Evolutionary conservation across 2,329 filamentous ascomycete species (phyloP).

Genomic region (Fusarium nodosum): DNA sequence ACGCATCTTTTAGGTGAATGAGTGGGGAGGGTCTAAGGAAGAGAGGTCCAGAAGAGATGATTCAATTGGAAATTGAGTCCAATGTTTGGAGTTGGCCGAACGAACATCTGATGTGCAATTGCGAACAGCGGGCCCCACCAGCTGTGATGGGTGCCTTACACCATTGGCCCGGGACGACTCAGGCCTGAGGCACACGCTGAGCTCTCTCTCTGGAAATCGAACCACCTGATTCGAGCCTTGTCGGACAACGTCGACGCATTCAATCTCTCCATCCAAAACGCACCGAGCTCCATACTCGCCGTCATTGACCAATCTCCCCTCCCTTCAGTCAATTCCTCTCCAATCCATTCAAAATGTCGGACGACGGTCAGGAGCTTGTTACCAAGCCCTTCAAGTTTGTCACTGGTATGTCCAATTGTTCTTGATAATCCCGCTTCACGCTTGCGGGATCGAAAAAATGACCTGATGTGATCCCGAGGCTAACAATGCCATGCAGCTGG

Average conservation of each 20-base stretch:
- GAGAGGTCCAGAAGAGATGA: slow-evolving; percentile 49
- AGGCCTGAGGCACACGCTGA: slow-evolving; percentile 58
- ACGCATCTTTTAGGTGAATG: slow-evolving; percentile 68
- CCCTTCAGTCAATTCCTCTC: slow-evolving; percentile 42
- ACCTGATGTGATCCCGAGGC: slow-evolving; percentile 57
- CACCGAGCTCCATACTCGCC: slow-evolving; percentile 54
- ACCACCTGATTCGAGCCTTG: slow-evolving; percentile 59
- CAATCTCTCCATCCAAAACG: slow-evolving; percentile 51
- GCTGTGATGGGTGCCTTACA: slow-evolving; percentile 53
- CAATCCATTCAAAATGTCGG: slow-evolving; percentile 80
- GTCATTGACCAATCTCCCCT: slow-evolving; percentile 53
- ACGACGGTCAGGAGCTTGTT: slow-evolving; percentile 77
- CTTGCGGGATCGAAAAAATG: slow-evolving; percentile 50
- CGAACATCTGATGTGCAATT: slow-evolving; percentile 56
- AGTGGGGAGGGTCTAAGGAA: slow-evolving; percentile 50
- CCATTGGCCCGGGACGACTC: slow-evolving; percentile 50
- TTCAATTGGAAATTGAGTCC: slow-evolving; percentile 53
- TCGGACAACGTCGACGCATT: slow-evolving; percentile 53
- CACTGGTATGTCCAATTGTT: slow-evolving; percentile 78
- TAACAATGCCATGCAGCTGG: slow-evolving; percentile 61
- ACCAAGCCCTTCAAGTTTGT: slow-evolving; percentile 99
- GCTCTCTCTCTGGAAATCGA: slow-evolving; percentile 50
- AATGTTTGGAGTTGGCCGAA: slow-evolving; percentile 52
- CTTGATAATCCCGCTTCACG: slow-evolving; percentile 55
- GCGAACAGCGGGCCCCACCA: slow-evolving; percentile 52